Evolutionary conservation across 108 stramenopile genomes (phyloP), one percentile per base, ranked within the genome.

Genomic region (Fragilaria radians): DNA sequence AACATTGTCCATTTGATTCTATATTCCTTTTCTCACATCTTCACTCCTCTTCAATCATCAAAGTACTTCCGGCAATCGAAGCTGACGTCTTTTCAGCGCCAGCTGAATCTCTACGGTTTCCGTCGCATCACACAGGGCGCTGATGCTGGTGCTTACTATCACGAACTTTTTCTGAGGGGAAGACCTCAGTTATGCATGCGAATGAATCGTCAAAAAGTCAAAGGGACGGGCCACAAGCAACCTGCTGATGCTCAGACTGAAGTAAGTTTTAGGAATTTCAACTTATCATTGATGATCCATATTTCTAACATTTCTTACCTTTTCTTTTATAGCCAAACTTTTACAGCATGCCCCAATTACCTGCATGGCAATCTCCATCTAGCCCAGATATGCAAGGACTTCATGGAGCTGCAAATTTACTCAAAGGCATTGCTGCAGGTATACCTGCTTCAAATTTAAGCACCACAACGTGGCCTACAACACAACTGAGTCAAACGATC

Each of bases 51-150:
- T n/a, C n/a, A n/a, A n/a, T 45, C 3, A 47, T 32, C 32, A 74
- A 62, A 57, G 32, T 93, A 83, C 74, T 91, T 94, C 56, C 74
- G 81, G 33, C 93, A 95, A 63, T 88, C 87, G 49, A 96, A 91
- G 55, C 54, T 86, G 32, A 91, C 86, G 17, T 73, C 69, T 45
- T 91, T 86, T 63, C 88, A 85, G 56, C 62, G 96, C 9, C 96
- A 94, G 62, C 61, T 95, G 28, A 96, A 96, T 62, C 72, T 96
- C 0, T 96, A 95, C 58, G 96, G 96, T 1, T 96, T 95, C 62
- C 77, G 91, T n/a, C 67, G 91, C 54, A 76, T 95, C 30, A 89
- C 88, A 1, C 86, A 88, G 59, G 93, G 93, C 3, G 54, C 80
- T n/a, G 91, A 93, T 67, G 73, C 84, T 17, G 88, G 88, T 31